These are phyloP conservation scores for Lasiodiplodia sp. DNA, from an alignment of 2,329 filamentous ascomycete species.

Conservation along the genomic window DNA sequence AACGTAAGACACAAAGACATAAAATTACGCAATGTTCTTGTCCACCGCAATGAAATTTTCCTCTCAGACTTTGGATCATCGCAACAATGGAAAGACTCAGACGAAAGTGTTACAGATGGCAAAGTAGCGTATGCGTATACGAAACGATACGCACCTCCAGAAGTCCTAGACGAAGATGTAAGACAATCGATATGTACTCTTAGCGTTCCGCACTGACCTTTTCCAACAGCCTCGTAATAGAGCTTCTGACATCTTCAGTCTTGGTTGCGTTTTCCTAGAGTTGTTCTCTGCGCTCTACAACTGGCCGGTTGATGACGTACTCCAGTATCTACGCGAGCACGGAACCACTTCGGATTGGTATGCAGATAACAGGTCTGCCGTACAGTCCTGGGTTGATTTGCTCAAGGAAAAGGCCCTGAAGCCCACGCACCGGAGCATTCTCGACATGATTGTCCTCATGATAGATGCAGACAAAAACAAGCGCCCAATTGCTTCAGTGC, in stretches of 20 bases:
- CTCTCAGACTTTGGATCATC: constrained; percentile 42
- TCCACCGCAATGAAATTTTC: constrained; percentile 35
- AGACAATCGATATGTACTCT: not conserved
- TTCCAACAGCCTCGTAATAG: not conserved
- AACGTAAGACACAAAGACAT: constrained; percentile 43
- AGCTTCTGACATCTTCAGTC: not conserved
- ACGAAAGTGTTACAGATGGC: constrained; percentile 30
- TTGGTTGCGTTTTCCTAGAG: constrained; percentile 15
- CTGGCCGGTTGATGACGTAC: not conserved
- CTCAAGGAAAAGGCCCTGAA: not conserved
- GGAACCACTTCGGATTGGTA: not conserved
- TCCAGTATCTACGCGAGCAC: not conserved
- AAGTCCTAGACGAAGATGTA: not conserved
- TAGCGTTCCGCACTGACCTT: not conserved
- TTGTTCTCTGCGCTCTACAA: not conserved
- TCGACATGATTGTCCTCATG: not conserved
- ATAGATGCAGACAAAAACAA: not conserved
- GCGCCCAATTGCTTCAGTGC: not conserved
- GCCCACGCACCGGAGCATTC: not conserved
- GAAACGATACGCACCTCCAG: not conserved
- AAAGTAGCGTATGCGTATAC: not conserved
- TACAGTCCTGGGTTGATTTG: not conserved
- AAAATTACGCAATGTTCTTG: constrained; percentile 42
- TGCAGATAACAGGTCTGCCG: not conserved
- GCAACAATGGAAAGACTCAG: constrained; percentile 31